Evolutionary conservation across 192 early-diverging fungal genomes (phyloP).

Genomic region (Lobosporangium transversale): DNA sequence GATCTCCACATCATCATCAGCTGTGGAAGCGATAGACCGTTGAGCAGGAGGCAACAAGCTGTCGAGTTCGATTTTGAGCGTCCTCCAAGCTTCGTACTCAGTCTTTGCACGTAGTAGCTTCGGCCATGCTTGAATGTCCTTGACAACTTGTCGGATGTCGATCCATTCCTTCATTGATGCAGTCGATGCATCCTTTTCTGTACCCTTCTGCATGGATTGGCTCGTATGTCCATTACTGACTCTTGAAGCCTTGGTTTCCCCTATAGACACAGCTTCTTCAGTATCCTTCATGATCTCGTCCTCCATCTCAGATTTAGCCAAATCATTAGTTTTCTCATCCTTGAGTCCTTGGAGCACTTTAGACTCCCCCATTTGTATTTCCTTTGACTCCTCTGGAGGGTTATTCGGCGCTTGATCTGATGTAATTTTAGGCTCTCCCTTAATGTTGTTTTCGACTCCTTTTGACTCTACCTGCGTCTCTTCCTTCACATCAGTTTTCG

Average conservation of each 20-base stretch:
- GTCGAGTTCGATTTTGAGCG: slow-evolving; percentile 39
- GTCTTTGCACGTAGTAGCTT: slow-evolving; percentile 8
- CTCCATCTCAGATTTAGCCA: neutral
- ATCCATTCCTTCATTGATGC: slow-evolving; percentile 7
- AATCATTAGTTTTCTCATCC: neutral
- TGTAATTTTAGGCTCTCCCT: neutral
- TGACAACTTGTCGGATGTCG: slow-evolving; percentile 32
- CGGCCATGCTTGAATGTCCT: slow-evolving; percentile 38
- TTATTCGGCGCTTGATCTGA: neutral
- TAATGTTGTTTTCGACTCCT: neutral
- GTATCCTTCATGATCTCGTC: neutral
- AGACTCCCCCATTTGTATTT: neutral
- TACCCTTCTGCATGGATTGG: neutral
- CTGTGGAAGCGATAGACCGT: neutral
- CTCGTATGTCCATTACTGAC: too few species aligned
- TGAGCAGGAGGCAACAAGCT: slow-evolving; percentile 22
- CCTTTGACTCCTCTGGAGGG: neutral
- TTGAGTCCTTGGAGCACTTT: too few species aligned
- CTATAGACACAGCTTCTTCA: too few species aligned
- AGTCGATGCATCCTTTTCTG: neutral
- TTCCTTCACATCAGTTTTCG: neutral
- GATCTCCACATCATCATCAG: slow-evolving; percentile 13
- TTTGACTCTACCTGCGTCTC: neutral
- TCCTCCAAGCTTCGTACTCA: slow-evolving; percentile 33
- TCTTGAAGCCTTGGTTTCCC: too few species aligned